These are phyloP conservation scores for Fusarium tupiense DNA, from an alignment of 2,329 filamentous ascomycete species.

Conservation along the genomic window DNA sequence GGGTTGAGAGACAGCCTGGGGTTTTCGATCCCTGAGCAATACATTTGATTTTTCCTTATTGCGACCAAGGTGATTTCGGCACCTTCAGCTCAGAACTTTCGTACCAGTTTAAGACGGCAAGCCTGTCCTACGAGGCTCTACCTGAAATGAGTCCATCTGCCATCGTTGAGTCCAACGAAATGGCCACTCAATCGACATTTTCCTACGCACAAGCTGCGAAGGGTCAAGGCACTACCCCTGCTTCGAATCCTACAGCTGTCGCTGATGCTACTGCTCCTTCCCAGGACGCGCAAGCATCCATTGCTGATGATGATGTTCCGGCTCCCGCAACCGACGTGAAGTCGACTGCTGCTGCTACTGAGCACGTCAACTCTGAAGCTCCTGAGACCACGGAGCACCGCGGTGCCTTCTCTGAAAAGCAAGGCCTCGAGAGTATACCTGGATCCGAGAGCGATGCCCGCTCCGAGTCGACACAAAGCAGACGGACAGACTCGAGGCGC, in stretches of 20 bases:
- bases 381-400: slow-evolving; percentile 37
- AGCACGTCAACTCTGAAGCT: slow-evolving; percentile 43
- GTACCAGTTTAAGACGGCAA: slow-evolving; percentile 27
- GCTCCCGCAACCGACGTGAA: slow-evolving; percentile 43
- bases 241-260: slow-evolving; percentile 43
- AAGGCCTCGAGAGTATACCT: slow-evolving; percentile 47
- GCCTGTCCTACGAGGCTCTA: slow-evolving; percentile 29
- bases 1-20: slow-evolving; percentile 41
- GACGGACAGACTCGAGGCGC: slow-evolving; percentile 47
- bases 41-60: slow-evolving; percentile 16
- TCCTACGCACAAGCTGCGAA: slow-evolving; percentile 97
- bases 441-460: slow-evolving; percentile 52
- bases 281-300: slow-evolving; percentile 44
- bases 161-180: slow-evolving; percentile 48
- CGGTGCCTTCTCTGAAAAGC: slow-evolving; percentile 45
- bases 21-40: slow-evolving; percentile 31
- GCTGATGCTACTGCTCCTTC: slow-evolving; percentile 37
- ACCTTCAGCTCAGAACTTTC: slow-evolving; percentile 28
- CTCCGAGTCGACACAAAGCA: slow-evolving; percentile 49
- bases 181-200: slow-evolving; percentile 72
- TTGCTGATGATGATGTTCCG: slow-evolving; percentile 25
- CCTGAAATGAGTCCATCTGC: slow-evolving; percentile 45
- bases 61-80: slow-evolving; percentile 35
- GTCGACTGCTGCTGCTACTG: slow-evolving; percentile 30
- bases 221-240: slow-evolving; percentile 65